Conservation (phyloP, 805 yeast genomes). For the Candida maris region DNA sequence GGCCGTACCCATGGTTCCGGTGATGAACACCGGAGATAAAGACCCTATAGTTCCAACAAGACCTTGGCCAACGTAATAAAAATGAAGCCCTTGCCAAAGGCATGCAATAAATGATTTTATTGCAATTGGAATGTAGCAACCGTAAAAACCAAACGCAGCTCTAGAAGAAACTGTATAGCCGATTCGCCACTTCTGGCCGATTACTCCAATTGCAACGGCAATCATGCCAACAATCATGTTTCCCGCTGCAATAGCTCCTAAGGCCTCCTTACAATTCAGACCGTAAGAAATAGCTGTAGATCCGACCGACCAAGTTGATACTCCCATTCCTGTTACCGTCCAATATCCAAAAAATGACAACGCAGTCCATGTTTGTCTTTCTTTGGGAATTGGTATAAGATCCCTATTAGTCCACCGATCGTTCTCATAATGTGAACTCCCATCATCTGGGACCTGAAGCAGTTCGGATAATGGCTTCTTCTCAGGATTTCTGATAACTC, state of each 20-base stretch:
- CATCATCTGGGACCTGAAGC: slow-evolving; percentile 31
- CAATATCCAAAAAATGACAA: slow-evolving; percentile 40
- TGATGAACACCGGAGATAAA: slow-evolving; percentile 33
- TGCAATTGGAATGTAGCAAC: slow-evolving; percentile 40
- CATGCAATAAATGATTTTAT: slow-evolving; percentile 42
- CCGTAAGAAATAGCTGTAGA: slow-evolving; percentile 26
- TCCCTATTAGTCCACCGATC: slow-evolving; percentile 37
- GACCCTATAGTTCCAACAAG: slow-evolving; percentile 38
- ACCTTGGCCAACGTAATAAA: slow-evolving; percentile 45
- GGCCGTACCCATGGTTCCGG: slow-evolving; percentile 24
- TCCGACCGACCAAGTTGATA: slow-evolving; percentile 18
- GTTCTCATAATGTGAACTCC: slow-evolving; percentile 23
- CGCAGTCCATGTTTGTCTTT: slow-evolving; percentile 45
- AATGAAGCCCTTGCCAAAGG: slow-evolving; percentile 44
- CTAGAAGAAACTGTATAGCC: slow-evolving; percentile 46
- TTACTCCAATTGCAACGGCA: slow-evolving; percentile 45
- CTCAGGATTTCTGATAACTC: slow-evolving; percentile 12
- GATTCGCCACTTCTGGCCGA: slow-evolving; percentile 49
- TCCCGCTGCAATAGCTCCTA: slow-evolving; percentile 43
- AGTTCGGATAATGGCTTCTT: slow-evolving; percentile 13
- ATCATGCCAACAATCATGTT: slow-evolving; percentile 41
- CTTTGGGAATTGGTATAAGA: slow-evolving; percentile 41
- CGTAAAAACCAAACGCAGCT: slow-evolving; percentile 43
- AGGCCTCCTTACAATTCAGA: slow-evolving; percentile 30
- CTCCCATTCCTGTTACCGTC: slow-evolving; percentile 33